phyloP scores from a whole-genome alignment of 768 basidiomycete genomes.

The Tricholoma furcatifolium region DNA sequence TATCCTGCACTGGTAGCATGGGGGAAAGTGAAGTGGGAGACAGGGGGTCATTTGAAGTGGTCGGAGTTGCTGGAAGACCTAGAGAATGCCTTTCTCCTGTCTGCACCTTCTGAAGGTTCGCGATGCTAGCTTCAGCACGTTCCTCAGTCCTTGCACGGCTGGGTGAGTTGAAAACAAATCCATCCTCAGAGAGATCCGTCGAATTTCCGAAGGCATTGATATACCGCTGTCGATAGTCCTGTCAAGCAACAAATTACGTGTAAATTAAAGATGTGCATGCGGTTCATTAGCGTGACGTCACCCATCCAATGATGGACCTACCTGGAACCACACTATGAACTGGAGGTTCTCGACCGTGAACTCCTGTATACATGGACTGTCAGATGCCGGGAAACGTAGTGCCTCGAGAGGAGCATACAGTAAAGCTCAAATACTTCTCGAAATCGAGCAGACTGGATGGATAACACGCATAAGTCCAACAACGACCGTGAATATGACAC shows the following conservation, averaged over 20 bases:
- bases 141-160: constrained; percentile 9
- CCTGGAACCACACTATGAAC: constrained; percentile 36
- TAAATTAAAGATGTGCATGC: background rate
- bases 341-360: constrained; percentile 32
- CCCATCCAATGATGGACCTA: constrained; percentile 20
- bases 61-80: background rate
- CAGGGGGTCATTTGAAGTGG: background rate
- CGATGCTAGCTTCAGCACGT: constrained; percentile 10
- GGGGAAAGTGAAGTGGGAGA: constrained; percentile 9
- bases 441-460: constrained; percentile 28
- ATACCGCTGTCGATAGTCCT: constrained; percentile 37
- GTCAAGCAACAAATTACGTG: constrained; percentile 1
- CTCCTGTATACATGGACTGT: constrained; percentile 24
- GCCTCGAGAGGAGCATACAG: constrained; percentile 20
- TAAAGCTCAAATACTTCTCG: constrained; percentile 24
- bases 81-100: constrained; percentile 3
- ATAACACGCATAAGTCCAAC: background rate
- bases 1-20: constrained; percentile 13
- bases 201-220: constrained; percentile 23
- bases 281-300: constrained; percentile 5
- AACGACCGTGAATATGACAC: background rate
- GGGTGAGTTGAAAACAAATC: constrained; percentile 18
- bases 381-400: constrained; percentile 17
- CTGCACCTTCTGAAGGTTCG: constrained; percentile 20
- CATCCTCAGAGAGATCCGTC: constrained; percentile 20